Evolutionary conservation across 306 rosid genomes (phyloP), one percentile per base, ranked within the genome.

Genomic region (Vicia villosa): DNA sequence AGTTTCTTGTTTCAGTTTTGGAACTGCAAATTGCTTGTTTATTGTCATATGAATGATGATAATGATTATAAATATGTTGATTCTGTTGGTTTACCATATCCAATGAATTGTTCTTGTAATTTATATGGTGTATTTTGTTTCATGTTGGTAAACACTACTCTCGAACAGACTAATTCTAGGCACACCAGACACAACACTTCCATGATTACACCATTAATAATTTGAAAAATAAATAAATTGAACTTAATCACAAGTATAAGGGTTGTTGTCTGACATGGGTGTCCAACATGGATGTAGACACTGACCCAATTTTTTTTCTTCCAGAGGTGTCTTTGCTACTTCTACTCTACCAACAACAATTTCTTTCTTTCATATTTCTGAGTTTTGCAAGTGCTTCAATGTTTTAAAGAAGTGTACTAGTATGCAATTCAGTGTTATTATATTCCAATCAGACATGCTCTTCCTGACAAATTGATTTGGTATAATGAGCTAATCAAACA

Each of bases 1-100:
- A 17, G 13, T 52, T 65, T 78, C 14, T 58, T 41, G 50, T 64
- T 68, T 65, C 62, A 38, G 57, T 51, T 73, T 69, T 77, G 69
- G 15, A 38, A 51, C 32, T 57, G 56, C 51, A 46, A 46, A 46
- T 56, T 52, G 3, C 46, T 55, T 66, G 4, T 72, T 34, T 42
- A 20, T 1, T 51, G 43, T 66, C 30, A 8, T 32, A 5, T 38
- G 26, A 22, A 5, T 38, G 32, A 8, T 70, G 26, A 32, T 22
- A 15, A 19, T 55, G 26, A 19, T 46, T 4, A 19, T 73, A 8
- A 40, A 61, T 42, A 70, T 63, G 75, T 30, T 59, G 20, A 66
- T 37, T 37, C 32, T 55, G n/a, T 77, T 69, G 66, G 19, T 50
- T 60, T 20, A 16, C 66, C 20, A 34, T 74, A 26, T 42, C 1